Evolutionary conservation across 176 grass and related monocot species (phyloP), one percentile per base, ranked within the genome.

Genomic region (Juncus effusus): DNA sequence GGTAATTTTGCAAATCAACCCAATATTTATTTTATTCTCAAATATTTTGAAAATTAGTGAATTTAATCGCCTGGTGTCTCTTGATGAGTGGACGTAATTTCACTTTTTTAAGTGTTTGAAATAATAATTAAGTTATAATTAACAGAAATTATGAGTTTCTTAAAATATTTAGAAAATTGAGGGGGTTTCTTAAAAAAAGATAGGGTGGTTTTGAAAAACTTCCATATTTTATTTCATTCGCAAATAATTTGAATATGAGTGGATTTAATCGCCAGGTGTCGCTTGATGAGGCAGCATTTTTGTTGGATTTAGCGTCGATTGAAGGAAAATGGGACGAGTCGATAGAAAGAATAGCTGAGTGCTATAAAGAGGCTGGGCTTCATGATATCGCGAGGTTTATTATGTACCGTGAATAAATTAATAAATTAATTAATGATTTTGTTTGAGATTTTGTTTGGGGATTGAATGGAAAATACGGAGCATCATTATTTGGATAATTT

Each of bases 211-310:
- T n/a, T n/a, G n/a, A n/a, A n/a, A n/a, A n/a, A n/a, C n/a, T n/a
- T n/a, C n/a, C n/a, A n/a, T n/a, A n/a, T n/a, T n/a, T 28, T 28
- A 28, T 28, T 28, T 28, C 19, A 28, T 28, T 28, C 1, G 19
- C 19, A 28, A 28, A 28, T 28, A 28, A 28, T 28, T 28, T 28
- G 19, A 28, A 28, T 1, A 28, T 28, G 19, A 28, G 19, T 28
- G 19, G 19, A 28, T 28, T 69, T 4, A 15, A 64, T 65, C 13
- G 63, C 41, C 62, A 97, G 88, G 94, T 92, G 40, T 66, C 82
- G 51, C 83, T 97, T 60, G 94, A 97, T 1, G 94, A 97, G 73
- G 94, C 94, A 2, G 94, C 94, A 3, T 97, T 97, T 53, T 69
- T 92, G 11, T 80, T 97, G 82, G 88, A 97, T 89, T 75, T 97